phyloP scores from a whole-genome alignment of 106 monocot genomes.

The Apostasia ramifera region DNA sequence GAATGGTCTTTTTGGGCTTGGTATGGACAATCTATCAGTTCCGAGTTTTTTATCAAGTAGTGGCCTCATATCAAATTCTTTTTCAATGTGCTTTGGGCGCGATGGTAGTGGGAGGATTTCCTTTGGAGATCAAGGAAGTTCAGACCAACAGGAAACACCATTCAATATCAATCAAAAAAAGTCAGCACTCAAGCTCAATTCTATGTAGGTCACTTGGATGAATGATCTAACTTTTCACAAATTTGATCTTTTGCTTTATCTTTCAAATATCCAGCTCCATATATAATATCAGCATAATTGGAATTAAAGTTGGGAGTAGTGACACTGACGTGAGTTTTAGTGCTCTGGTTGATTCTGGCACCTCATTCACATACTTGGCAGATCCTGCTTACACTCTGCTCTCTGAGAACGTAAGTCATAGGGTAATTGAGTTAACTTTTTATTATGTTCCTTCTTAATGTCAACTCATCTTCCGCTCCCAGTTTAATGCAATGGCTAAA shows the following conservation, averaged over 20 bases:
- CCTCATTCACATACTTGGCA: conserved; percentile 75
- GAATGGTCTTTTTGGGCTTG: conserved; percentile 92
- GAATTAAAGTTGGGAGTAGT: conserved; percentile 40
- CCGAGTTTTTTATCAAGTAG: conserved; percentile 74
- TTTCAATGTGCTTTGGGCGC: conserved; percentile 89
- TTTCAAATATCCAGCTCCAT: conserved; percentile 26
- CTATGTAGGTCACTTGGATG: background rate
- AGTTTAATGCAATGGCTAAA: conserved; percentile 59
- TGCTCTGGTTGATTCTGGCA: conserved; percentile 84
- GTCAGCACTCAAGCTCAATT: conserved; percentile 23
- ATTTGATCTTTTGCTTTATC: background rate
- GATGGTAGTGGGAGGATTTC: conserved; percentile 74
- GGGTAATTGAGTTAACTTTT: background rate
- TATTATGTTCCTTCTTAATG: background rate
- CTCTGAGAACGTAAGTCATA: conserved; percentile 44
- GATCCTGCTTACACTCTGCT: conserved; percentile 73
- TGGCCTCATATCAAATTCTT: conserved; percentile 74
- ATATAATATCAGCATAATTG: conserved; percentile 68
- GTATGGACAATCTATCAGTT: conserved; percentile 74
- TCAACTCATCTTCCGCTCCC: conserved; percentile 3
- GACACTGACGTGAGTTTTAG: conserved; percentile 26
- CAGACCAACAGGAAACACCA: conserved; percentile 83
- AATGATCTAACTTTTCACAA: background rate
- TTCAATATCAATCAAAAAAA: conserved; percentile 29
- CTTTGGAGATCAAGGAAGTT: conserved; percentile 91